Evolutionary conservation across 768 basidiomycete species (phyloP).

Genomic region (Gymnopilus junonius): DNA sequence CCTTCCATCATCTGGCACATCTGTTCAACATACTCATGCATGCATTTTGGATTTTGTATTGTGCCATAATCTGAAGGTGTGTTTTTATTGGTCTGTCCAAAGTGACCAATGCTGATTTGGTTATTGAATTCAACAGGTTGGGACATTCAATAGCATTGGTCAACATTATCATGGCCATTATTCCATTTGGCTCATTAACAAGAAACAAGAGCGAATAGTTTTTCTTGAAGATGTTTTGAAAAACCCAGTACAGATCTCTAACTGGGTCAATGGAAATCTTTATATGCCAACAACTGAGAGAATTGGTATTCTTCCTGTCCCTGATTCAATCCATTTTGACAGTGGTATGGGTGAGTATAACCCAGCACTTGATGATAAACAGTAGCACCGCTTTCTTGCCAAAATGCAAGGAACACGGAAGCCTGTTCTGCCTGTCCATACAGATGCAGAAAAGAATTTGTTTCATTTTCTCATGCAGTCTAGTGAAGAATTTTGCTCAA

Average conservation of each 20-base stretch:
- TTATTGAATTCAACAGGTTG: neutral
- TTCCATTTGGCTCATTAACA: constrained; percentile 25
- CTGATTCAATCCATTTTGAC: neutral
- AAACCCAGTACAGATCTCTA: neutral
- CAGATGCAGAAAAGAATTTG: no score
- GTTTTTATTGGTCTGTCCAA: neutral
- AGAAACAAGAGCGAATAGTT: constrained; percentile 17
- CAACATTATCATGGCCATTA: constrained; percentile 24
- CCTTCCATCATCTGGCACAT: constrained; percentile 26
- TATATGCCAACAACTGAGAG: constrained; percentile 19
- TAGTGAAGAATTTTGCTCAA: no score
- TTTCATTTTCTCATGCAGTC: no score
- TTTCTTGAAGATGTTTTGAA: constrained; percentile 9
- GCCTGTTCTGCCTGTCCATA: no score
- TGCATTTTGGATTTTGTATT: constrained; percentile 27
- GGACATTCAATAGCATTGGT: constrained; percentile 7
- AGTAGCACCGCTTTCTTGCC: neutral
- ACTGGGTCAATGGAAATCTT: constrained; percentile 22
- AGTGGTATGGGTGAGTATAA: constrained; percentile 11
- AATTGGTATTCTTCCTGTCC: constrained; percentile 14
- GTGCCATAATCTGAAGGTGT: constrained; percentile 3
- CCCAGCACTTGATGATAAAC: neutral
- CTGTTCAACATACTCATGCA: constrained; percentile 24
- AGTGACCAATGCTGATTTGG: neutral
- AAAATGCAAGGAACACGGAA: neutral